phyloP scores from a whole-genome alignment of 2,329 filamentous ascomycete genomes.

The Penicillium psychrosexuale region DNA sequence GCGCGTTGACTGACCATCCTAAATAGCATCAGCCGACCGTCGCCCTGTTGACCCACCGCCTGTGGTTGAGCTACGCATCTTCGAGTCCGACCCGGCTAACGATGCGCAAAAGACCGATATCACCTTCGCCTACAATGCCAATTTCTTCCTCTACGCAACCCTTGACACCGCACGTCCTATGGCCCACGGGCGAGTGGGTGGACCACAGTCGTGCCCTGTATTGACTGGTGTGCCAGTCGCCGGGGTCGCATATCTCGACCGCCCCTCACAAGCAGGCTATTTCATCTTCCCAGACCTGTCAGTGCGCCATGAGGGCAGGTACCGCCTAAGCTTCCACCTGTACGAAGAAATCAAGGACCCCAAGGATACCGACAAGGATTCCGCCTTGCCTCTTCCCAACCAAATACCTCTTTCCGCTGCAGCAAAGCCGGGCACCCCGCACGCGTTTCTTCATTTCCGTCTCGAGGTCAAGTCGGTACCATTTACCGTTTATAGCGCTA shows the following conservation, averaged over 20 bases:
- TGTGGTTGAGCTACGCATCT: conserved; percentile 86
- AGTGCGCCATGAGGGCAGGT: conserved; percentile 90
- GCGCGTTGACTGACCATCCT: conserved; percentile 1
- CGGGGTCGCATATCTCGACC: conserved; percentile 92
- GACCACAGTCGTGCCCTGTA: conserved; percentile 70
- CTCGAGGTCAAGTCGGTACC: conserved; percentile 84
- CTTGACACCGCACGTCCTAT: conserved; percentile 82
- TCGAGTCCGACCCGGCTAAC: conserved; percentile 58
- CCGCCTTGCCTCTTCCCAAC: conserved; percentile 40
- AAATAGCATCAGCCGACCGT: conserved; percentile 73
- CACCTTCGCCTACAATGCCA: conserved; percentile 90
- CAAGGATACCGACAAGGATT: conserved; percentile 67
- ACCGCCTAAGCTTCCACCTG: conserved; percentile 84
- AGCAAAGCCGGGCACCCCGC: conserved; percentile 43
- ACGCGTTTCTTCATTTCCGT: conserved; percentile 71
- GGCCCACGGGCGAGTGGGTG: conserved; percentile 72
- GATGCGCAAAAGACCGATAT: conserved; percentile 64
- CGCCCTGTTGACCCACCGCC: conserved; percentile 92
- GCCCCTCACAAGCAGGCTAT: conserved; percentile 75
- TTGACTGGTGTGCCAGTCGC: conserved; percentile 92
- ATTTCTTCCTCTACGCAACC: conserved; percentile 95
- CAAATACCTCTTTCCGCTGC: conserved; percentile 25
- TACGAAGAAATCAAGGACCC: conserved; percentile 90
- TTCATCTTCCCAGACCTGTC: conserved; percentile 98
- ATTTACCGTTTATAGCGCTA: conserved; percentile 90